Conservation (phyloP, 2,329 filamentous ascomycete genomes). For the Alternaria sp. region DNA sequence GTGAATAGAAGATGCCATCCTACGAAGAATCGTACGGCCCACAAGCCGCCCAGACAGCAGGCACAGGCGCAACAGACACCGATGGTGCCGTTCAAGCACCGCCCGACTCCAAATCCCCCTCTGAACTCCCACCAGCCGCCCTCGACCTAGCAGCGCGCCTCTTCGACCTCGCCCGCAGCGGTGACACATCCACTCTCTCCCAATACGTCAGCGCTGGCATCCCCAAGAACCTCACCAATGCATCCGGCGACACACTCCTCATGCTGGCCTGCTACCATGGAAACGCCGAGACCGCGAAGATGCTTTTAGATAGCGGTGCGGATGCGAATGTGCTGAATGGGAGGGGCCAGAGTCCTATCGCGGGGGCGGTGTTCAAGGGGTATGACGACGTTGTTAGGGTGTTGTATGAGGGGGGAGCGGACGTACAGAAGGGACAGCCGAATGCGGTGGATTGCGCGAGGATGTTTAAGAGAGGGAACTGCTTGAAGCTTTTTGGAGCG, state of each 20-base stretch:
- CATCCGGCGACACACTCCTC: conserved; percentile 75
- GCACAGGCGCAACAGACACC: conserved; percentile 10
- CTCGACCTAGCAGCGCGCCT: conserved; percentile 71
- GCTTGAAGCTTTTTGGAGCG: conserved; percentile 43
- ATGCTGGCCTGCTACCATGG: conserved; percentile 79
- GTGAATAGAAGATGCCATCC: conserved; percentile 26
- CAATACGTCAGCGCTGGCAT: conserved; percentile 72
- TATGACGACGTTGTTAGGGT: conserved; percentile 70
- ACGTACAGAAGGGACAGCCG: conserved; percentile 54
- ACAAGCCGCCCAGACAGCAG: conserved; percentile 11
- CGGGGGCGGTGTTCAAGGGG: conserved; percentile 77
- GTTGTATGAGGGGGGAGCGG: conserved; percentile 55
- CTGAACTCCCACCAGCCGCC: conserved; percentile 67
- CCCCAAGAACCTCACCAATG: conserved; percentile 74
- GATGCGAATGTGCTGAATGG: conserved; percentile 75
- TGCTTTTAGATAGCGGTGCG: conserved; percentile 69
- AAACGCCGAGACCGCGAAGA: conserved; percentile 66
- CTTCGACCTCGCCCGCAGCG: conserved; percentile 71
- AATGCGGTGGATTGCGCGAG: conserved; percentile 58
- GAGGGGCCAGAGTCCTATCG: conserved; percentile 71
- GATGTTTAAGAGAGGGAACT: conserved; percentile 57
- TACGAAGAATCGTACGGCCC: conserved; percentile 25
- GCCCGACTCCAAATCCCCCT: conserved; percentile 19
- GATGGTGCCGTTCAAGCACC: conserved; percentile 17
- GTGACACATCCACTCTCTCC: conserved; percentile 65